Base-by-base conservation (phyloP, 768 basidiomycete genomes). In the Ramaria sp. region DNA sequence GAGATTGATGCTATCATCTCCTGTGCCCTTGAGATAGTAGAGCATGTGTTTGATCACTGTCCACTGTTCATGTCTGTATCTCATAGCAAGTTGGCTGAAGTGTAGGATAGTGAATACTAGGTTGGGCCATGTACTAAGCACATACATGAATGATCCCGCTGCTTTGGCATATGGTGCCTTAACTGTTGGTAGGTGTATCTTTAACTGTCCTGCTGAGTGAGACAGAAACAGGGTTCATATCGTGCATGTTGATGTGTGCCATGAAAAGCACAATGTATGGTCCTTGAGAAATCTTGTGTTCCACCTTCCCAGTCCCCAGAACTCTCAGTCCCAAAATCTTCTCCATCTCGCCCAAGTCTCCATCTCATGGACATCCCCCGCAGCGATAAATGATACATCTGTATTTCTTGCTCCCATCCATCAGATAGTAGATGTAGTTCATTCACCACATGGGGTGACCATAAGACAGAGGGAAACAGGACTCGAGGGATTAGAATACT, bases 301-400 rank as follows among this genome's bases (percentile, higher is more conserved):
- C 28, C 7, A 3, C 58, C 61, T 12, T 50, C 64, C 18, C 58
- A 64, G 48, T 57, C 42, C 48, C 27, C 1, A 13, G 44, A 39
- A 74, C 65, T 6, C 60, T 63, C n/a, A 77, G 71, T 1, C 74
- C 72, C 1, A 78, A 53, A 34, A 61, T 56, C 41, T 62, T 68
- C 3, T 61, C 55, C 0, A 64, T 55, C 5, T 66, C 61, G 0
- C 69, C 70, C 0, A 71, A 62, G 30, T 71, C 69, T 6, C n/a
- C n/a, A n/a, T n/a, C n/a, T n/a, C n/a, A n/a, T n/a, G n/a, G n/a
- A n/a, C n/a, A n/a, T n/a, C n/a, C n/a, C n/a, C n/a, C n/a, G n/a
- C n/a, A n/a, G n/a, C n/a, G n/a, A n/a, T n/a, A n/a, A n/a, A n/a
- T n/a, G n/a, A n/a, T n/a, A n/a, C n/a, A n/a, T n/a, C n/a, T n/a